Conservation (phyloP, 2,329 filamentous ascomycete species). For the Chalaropsis thielavioides region DNA sequence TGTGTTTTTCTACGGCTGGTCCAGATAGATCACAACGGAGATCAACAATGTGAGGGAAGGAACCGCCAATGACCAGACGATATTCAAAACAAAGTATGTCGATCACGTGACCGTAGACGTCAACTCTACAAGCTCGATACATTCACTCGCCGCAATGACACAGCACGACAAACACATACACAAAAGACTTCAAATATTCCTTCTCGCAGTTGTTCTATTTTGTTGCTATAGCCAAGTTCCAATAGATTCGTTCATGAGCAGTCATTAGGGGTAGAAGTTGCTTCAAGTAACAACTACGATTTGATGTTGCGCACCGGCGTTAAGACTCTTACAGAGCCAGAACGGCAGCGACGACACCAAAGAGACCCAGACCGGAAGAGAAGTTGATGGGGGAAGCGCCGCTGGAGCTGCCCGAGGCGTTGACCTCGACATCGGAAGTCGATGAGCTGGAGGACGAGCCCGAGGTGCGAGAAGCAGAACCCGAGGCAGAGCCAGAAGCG, state of each 20-base stretch:
- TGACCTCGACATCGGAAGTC: slow-evolving; percentile 17
- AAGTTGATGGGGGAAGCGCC: slow-evolving; percentile 25
- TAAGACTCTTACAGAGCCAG: slow-evolving; percentile 34
- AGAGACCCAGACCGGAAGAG: slow-evolving; percentile 30
- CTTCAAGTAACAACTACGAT: background rate
- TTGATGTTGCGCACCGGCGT: background rate
- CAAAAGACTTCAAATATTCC: background rate
- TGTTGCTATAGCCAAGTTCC: background rate
- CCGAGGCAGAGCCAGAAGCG: slow-evolving; percentile 31
- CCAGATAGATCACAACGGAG: too few relatives aligned
- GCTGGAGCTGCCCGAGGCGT: slow-evolving; percentile 22
- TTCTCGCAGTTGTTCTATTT: slow-evolving; percentile 2
- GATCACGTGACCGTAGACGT: background rate
- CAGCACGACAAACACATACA: background rate
- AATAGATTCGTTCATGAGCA: background rate
- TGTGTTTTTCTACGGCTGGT: too few relatives aligned
- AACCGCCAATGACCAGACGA: too few relatives aligned
- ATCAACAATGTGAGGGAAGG: too few relatives aligned
- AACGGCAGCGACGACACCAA: slow-evolving; percentile 36
- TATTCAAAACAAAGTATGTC: too few relatives aligned
- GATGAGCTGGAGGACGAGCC: slow-evolving; percentile 20
- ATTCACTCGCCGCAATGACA: too few relatives aligned
- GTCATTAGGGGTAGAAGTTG: slow-evolving; percentile 10
- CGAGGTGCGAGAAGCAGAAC: slow-evolving; percentile 16
- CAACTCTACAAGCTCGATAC: too few relatives aligned